A percentile compares a stretch with the other conserved stretches of the same genome.
These are phyloP conservation scores for Fragaria nilgerrensis DNA, from an alignment of 306 rosid genomes.

Conservation along the genomic window DNA sequence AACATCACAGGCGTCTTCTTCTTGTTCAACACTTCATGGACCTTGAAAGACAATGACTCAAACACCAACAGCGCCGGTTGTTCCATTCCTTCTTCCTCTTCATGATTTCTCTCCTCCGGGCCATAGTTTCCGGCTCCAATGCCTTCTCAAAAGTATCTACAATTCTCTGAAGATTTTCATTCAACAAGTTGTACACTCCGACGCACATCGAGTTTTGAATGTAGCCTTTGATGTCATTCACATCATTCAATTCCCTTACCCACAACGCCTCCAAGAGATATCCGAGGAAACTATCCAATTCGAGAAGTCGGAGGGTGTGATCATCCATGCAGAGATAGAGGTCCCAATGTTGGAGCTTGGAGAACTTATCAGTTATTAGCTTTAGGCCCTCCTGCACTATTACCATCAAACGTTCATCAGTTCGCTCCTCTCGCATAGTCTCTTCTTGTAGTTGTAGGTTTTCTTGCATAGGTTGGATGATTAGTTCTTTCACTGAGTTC, in stretches of 20 bases:
- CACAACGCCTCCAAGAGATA: not conserved
- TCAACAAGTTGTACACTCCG: not conserved
- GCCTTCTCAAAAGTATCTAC: not conserved
- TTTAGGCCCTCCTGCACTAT: not conserved
- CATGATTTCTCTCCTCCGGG: not conserved
- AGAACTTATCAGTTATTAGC: not conserved
- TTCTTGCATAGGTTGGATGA: not conserved
- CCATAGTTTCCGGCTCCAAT: not conserved
- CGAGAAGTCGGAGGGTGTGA: not conserved
- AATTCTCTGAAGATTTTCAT: not conserved
- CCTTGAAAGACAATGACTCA: not conserved
- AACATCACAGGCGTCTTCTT: not conserved
- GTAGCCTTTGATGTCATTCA: not conserved
- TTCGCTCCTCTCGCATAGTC: not conserved
- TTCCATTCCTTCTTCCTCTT: not conserved
- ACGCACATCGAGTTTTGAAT: not conserved
- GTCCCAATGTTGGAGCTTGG: not conserved
- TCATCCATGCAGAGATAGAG: not conserved
- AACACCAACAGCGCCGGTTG: not conserved
- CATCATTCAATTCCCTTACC: not conserved
- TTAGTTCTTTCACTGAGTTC: not conserved
- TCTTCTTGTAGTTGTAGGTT: not conserved
- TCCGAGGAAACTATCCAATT: not conserved
- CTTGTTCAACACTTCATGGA: not conserved
- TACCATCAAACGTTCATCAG: not conserved